phyloP scores from a whole-genome alignment of 768 basidiomycete species.

The Tephrocybe sp. region DNA sequence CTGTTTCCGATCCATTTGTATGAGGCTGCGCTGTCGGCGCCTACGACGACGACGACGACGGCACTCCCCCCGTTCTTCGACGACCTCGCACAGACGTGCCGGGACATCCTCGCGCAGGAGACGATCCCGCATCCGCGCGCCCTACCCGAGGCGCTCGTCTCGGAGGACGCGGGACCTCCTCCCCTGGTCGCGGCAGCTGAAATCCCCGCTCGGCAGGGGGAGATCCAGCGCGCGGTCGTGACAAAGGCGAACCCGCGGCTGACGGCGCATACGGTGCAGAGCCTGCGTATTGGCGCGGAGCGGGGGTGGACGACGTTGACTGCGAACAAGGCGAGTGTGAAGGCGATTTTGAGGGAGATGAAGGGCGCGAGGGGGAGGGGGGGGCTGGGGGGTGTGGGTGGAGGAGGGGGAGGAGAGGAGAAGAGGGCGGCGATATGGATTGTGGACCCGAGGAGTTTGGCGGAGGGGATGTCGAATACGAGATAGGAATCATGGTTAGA shows the following conservation, averaged over 20 bases:
- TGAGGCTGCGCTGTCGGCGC: conserved; percentile 24
- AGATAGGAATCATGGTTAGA: background rate
- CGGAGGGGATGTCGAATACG: conserved; percentile 48
- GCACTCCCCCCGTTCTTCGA: conserved; percentile 40
- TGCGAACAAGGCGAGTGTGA: conserved; percentile 79
- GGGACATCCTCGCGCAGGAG: conserved; percentile 51
- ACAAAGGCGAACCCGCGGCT: conserved; percentile 57
- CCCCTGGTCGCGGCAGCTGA: conserved; percentile 1
- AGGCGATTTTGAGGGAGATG: conserved; percentile 71
- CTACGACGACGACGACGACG: conserved; percentile 9
- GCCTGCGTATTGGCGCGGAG: conserved; percentile 66
- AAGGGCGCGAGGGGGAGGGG: conserved; percentile 36
- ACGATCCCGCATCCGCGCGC: conserved; percentile 34
- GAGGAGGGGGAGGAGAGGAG: conserved; percentile 13
- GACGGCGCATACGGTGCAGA: conserved; percentile 77
- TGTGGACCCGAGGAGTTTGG: conserved; percentile 77
- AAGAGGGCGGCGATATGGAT: conserved; percentile 55
- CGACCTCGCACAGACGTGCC: conserved; percentile 52
- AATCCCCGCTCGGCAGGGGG: conserved; percentile 15
- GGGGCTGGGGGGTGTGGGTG: conserved; percentile 24
- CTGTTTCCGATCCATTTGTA: conserved; percentile 59
- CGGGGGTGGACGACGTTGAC: conserved; percentile 86
- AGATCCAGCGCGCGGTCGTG: conserved; percentile 53
- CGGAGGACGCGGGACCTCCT: conserved; percentile 7
- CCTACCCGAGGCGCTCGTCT: conserved; percentile 21